A percentile compares a stretch with the other conserved stretches of the same genome.
Evolutionary conservation across 371 early-diverging fungal genomes (phyloP).

Genomic region (Rhizopus stolonifer): DNA sequence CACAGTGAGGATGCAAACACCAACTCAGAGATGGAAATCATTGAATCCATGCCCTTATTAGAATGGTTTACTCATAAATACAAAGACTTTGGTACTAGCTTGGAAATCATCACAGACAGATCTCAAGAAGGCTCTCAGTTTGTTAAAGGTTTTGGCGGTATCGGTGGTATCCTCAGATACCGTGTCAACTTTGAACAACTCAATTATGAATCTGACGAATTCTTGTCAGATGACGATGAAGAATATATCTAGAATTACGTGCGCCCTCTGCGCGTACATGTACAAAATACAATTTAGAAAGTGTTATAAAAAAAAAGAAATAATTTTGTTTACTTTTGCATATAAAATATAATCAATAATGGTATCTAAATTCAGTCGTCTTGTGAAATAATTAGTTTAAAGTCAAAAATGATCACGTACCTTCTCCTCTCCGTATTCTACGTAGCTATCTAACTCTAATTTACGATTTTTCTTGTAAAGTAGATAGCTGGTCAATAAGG

Average conservation of each 20-base stretch:
- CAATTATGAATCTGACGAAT: slow-evolving; percentile 47
- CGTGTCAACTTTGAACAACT: slow-evolving; percentile 83
- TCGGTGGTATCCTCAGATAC: slow-evolving; percentile 97
- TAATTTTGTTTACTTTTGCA: no score
- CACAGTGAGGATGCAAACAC: slow-evolving; percentile 47
- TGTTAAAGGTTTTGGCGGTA: slow-evolving; percentile 99
- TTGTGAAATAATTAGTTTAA: neutral
- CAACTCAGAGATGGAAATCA: slow-evolving; percentile 69
- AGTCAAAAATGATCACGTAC: no score
- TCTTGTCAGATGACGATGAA: slow-evolving; percentile 33
- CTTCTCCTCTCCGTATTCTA: neutral
- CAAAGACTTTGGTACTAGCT: slow-evolving; percentile 90
- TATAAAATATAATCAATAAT: no score
- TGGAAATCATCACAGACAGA: slow-evolving; percentile 98
- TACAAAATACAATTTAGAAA: no score
- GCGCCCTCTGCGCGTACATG: no score
- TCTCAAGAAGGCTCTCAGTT: slow-evolving; percentile 99
- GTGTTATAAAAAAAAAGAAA: no score
- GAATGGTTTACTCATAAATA: slow-evolving; percentile 99
- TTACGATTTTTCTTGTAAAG: slow-evolving; percentile 20
- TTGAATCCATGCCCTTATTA: slow-evolving; percentile 80
- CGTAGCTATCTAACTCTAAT: neutral
- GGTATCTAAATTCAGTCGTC: slow-evolving; percentile 3
- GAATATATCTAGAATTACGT: slow-evolving; percentile 10
- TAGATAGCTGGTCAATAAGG: slow-evolving; percentile 20